phyloP scores from a whole-genome alignment of 2,329 filamentous ascomycete species.

The Exophiala spinifera region DNA sequence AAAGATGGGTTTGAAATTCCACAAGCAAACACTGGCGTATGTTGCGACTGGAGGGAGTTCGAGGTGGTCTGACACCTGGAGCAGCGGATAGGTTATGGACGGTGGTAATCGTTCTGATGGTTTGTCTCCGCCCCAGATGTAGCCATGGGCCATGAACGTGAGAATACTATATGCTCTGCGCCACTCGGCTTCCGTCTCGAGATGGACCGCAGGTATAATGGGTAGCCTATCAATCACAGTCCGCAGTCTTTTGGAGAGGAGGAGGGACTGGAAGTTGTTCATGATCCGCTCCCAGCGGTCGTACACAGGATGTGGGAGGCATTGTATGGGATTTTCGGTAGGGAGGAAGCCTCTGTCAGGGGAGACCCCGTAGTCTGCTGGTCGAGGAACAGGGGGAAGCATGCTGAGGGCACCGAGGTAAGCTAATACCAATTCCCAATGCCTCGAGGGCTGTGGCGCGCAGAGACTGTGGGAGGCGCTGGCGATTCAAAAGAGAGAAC shows the following conservation, averaged over 20 bases:
- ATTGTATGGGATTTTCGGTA: conserved; percentile 71
- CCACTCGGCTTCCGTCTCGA: conserved; percentile 87
- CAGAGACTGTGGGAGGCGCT: background rate
- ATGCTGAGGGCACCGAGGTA: conserved; percentile 29
- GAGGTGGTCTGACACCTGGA: conserved; percentile 71
- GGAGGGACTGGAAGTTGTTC: conserved; percentile 79
- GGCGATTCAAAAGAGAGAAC: too few species aligned
- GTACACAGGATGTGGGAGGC: conserved; percentile 86
- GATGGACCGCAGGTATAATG: conserved; percentile 74
- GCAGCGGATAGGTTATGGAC: conserved; percentile 76
- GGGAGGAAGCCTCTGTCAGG: conserved; percentile 80
- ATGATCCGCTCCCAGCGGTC: conserved; percentile 88
- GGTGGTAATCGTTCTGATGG: conserved; percentile 74
- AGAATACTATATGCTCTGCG: conserved; percentile 78
- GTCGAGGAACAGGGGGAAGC: conserved; percentile 47
- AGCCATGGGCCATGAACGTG: conserved; percentile 76
- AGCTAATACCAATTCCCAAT: background rate
- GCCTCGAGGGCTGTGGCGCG: background rate
- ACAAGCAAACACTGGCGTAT: conserved; percentile 85
- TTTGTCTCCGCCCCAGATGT: conserved; percentile 81
- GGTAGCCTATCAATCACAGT: conserved; percentile 77
- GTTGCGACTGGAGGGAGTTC: conserved; percentile 91
- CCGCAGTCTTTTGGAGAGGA: conserved; percentile 79
- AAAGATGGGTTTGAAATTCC: conserved; percentile 96
- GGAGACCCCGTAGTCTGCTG: conserved; percentile 70